phyloP scores from a whole-genome alignment of 257 asterid species.

The Przewalskia tangutica region DNA sequence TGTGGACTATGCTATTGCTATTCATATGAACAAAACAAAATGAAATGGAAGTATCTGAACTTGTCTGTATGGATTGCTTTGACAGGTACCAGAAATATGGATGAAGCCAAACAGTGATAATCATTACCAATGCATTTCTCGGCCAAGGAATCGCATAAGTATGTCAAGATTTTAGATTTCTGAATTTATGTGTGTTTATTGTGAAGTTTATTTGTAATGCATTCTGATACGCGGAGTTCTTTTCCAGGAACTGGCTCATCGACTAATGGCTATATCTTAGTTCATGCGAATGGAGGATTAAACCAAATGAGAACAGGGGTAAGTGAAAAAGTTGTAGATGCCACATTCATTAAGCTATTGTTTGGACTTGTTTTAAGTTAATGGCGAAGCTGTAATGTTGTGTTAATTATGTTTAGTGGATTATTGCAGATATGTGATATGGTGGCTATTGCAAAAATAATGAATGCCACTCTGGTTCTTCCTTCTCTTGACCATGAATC shows the following conservation, averaged over 20 bases:
- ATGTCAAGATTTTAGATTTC: conserved; percentile 2
- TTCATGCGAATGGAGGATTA: conserved; percentile 92
- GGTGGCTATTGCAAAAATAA: conserved; percentile 94
- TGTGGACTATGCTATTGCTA: neutral
- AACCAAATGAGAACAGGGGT: conserved; percentile 98
- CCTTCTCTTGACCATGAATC: conserved; percentile 93
- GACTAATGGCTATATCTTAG: conserved; percentile 69
- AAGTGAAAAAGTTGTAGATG: conserved; percentile 13
- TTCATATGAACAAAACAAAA: neutral
- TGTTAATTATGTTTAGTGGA: neutral
- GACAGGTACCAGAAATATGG: conserved; percentile 89
- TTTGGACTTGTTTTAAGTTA: neutral
- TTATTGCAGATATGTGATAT: conserved; percentile 75
- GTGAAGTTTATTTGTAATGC: neutral
- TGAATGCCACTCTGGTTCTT: conserved; percentile 92
- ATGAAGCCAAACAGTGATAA: conserved; percentile 65
- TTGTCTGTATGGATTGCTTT: neutral
- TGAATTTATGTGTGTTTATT: neutral
- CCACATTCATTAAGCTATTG: neutral
- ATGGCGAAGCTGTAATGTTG: neutral
- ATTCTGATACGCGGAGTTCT: neutral
- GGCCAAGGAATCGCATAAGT: conserved; percentile 55
- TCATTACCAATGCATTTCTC: conserved; percentile 50
- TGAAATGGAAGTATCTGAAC: neutral
- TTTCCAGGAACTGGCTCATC: conserved; percentile 36